Percentiles rank a stretch among this genome's conserved stretches.
Conservation (phyloP, 1,284 basidiomycete genomes). For the Xanthoconium separans region DNA sequence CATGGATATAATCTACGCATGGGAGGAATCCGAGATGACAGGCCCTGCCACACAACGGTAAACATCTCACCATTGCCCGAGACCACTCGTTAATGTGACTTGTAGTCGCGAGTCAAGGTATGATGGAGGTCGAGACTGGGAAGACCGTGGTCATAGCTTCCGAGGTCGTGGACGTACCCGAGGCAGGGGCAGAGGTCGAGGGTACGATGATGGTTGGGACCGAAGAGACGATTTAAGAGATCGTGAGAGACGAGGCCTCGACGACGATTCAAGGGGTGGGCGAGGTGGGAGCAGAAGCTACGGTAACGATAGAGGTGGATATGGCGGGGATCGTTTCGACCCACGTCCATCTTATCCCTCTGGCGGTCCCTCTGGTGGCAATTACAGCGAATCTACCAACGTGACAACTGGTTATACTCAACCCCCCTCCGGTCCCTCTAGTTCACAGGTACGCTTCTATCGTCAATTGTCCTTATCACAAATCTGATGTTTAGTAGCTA, state of each 20-base stretch:
- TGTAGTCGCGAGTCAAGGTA: slow-evolving; percentile 30
- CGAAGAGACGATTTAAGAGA: slow-evolving; percentile 46
- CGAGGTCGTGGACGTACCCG: slow-evolving; percentile 43
- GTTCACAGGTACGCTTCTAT: slow-evolving; percentile 23
- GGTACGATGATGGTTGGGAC: slow-evolving; percentile 43
- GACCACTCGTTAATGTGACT: slow-evolving; percentile 8
- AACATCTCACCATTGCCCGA: not conserved
- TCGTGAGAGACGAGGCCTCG: slow-evolving; percentile 46
- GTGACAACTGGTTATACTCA: slow-evolving; percentile 21
- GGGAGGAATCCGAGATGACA: slow-evolving; percentile 60
- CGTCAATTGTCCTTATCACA: not conserved
- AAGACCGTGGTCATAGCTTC: slow-evolving; percentile 41
- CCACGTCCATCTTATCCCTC: slow-evolving; percentile 29
- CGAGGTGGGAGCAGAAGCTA: slow-evolving; percentile 40
- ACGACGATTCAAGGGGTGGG: slow-evolving; percentile 44
- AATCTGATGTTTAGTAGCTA: slow-evolving; percentile 16
- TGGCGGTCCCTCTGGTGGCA: slow-evolving; percentile 28
- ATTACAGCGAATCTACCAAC: slow-evolving; percentile 33
- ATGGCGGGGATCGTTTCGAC: slow-evolving; percentile 39
- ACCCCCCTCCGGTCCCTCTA: slow-evolving; percentile 14
- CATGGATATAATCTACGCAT: slow-evolving; percentile 87
- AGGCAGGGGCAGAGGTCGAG: slow-evolving; percentile 38
- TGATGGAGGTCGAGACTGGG: slow-evolving; percentile 46
- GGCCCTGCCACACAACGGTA: slow-evolving; percentile 40
- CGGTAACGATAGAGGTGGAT: slow-evolving; percentile 34